These are phyloP conservation scores for Fraxinus ornus DNA, from an alignment of 305 asterid genomes.

Conservation along the genomic window DNA sequence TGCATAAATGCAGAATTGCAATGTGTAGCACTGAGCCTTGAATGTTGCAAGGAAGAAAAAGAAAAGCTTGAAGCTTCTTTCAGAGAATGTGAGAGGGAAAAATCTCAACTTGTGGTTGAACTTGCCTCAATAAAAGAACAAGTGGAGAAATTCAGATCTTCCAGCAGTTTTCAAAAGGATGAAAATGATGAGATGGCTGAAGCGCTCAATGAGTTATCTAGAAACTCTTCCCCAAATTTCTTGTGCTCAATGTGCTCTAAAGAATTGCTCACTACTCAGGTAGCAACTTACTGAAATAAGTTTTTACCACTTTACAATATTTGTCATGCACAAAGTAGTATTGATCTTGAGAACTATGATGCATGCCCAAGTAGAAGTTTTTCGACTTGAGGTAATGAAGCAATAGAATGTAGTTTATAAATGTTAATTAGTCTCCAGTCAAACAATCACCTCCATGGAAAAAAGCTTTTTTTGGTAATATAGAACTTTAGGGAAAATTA, in stretches of 20 bases:
- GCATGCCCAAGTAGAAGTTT: background rate
- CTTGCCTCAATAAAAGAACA: slow-evolving; percentile 49
- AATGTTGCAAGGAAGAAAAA: slow-evolving; percentile 98
- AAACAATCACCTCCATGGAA: background rate
- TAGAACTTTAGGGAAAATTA: background rate
- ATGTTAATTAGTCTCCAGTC: background rate
- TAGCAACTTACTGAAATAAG: slow-evolving; percentile 23
- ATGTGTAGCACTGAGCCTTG: slow-evolving; percentile 87
- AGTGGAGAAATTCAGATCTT: slow-evolving; percentile 46
- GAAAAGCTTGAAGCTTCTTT: slow-evolving; percentile 63
- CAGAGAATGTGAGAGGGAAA: slow-evolving; percentile 55
- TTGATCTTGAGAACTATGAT: background rate
- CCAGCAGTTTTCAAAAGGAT: slow-evolving; percentile 30
- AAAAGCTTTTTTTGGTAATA: background rate
- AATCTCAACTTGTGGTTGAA: slow-evolving; percentile 48
- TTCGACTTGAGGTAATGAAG: background rate
- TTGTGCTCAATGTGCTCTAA: slow-evolving; percentile 23
- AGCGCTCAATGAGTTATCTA: slow-evolving; percentile 27
- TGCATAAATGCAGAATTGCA: slow-evolving; percentile 78
- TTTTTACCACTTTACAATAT: background rate
- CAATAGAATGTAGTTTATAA: background rate
- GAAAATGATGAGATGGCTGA: slow-evolving; percentile 30
- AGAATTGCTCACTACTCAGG: slow-evolving; percentile 39
- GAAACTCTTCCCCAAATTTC: slow-evolving; percentile 33
- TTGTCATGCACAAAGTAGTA: background rate